Evolutionary conservation across 2,329 filamentous ascomycete species (phyloP), one percentile per base, ranked within the genome.

Genomic region (Fulvia fulva): DNA sequence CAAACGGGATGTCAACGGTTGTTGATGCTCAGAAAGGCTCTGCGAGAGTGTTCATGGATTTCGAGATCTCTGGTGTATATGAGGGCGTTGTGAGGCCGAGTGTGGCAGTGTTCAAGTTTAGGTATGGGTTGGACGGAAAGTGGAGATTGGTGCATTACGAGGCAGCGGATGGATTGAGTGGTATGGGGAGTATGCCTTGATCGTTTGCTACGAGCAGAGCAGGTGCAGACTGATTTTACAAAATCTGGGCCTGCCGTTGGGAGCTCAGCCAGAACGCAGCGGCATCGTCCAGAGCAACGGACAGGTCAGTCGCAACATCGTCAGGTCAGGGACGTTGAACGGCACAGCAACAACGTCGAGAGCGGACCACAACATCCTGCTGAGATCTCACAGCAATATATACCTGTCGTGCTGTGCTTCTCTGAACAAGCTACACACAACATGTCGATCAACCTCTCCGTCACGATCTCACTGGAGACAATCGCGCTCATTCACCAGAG

Each of bases 361-460:
- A 19, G 37, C 37, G 14, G 37, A 41, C 19, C 37, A 41, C 3
- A 19, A 41, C 37, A 41, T 5, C 4, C 16, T 7, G 37, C 3
- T 19, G 16, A 6, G 2, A n/a, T 7, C 37, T 41, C 19, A 16
- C 8, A 25, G 2, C 21, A 23, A 47, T 14, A 47, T 47, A 47
- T 12, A 47, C 44, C 21, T 11, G 25, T n/a, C 37, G n/a, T n/a
- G 1, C 16, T 41, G 37, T 19, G n/a, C 49, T 51, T 23, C n/a
- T 11, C 14, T 19, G 22, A 19, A 51, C n/a, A 28, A 1, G 5
- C 34, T 14, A 11, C 34, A 11, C 22, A 16, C 34, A 56, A 2
- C 6, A 56, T 56, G 54, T 56, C 54, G 6, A 51, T 58, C 41
- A 58, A 58, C 28, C 23, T 58, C 22, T 53, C 56, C 21, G 56